A percentile compares a stretch with the other conserved stretches of the same genome.
Conservation (phyloP, 352 stramenopile genomes). For the Aphanomyces euteiches region DNA sequence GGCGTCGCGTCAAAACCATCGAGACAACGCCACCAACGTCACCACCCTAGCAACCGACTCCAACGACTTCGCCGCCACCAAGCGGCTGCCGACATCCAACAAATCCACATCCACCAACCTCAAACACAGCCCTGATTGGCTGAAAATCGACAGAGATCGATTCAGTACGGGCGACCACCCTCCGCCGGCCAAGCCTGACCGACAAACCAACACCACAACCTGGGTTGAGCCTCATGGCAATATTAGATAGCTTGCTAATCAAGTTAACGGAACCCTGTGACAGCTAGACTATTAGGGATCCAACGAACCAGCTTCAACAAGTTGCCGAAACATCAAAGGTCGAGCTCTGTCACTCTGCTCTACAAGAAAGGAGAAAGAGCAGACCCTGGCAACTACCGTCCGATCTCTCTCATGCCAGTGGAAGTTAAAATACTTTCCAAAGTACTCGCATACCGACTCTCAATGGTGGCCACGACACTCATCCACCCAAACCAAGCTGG, state of each 20-base stretch:
- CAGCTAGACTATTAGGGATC: background rate
- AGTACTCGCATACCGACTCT: background rate
- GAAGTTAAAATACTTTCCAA: constrained; percentile 34
- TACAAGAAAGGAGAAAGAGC: constrained; percentile 30
- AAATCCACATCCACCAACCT: too few relatives aligned
- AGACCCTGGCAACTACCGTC: constrained; percentile 33
- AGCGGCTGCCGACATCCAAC: too few relatives aligned
- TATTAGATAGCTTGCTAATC: background rate
- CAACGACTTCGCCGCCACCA: too few relatives aligned
- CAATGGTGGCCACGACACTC: background rate
- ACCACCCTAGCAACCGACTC: too few relatives aligned
- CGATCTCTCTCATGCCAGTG: constrained; percentile 37
- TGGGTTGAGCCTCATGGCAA: constrained; percentile 2
- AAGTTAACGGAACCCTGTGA: background rate
- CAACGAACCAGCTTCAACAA: constrained; percentile 1
- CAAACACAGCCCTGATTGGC: too few relatives aligned
- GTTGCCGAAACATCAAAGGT: constrained; percentile 31
- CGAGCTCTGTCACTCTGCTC: constrained; percentile 31
- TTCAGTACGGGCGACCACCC: too few relatives aligned
- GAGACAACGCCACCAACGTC: too few relatives aligned
- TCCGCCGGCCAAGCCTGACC: too few relatives aligned
- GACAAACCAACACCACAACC: background rate
- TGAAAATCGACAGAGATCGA: too few relatives aligned
- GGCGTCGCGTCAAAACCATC: too few relatives aligned
- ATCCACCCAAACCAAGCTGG: constrained; percentile 34